Percentiles rank a stretch among this genome's conserved stretches.
Evolutionary conservation across 2,329 filamentous ascomycete genomes (phyloP).

Genomic region (Pestalotiopsis sp.): DNA sequence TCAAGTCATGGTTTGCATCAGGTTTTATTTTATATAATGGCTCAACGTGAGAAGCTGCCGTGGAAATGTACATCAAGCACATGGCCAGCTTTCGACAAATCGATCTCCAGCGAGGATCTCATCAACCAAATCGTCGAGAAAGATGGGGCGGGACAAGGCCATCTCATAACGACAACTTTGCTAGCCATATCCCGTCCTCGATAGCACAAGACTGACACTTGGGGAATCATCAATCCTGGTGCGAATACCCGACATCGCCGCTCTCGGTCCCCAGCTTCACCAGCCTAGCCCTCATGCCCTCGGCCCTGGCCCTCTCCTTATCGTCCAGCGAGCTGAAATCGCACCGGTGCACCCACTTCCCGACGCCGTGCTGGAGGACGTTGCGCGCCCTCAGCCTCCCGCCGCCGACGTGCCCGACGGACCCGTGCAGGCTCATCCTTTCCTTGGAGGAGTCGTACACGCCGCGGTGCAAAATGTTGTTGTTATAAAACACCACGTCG

Average conservation of each 20-base stretch:
- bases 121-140: not conserved
- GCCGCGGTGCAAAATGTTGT: slow-evolving; percentile 80
- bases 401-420: slow-evolving; percentile 61
- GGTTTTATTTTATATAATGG: too few species aligned
- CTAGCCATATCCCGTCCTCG: not conserved
- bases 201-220: not conserved
- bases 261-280: slow-evolving; percentile 61
- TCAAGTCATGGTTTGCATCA: too few species aligned
- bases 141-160: not conserved
- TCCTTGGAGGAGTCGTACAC: slow-evolving; percentile 61
- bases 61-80: too few species aligned
- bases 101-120: too few species aligned
- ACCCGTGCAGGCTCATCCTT: slow-evolving; percentile 72
- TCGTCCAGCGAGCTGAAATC: slow-evolving; percentile 52
- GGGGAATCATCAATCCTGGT: slow-evolving; percentile 44
- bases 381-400: slow-evolving; percentile 63
- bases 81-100: too few species aligned
- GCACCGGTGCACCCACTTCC: slow-evolving; percentile 61
- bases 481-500: slow-evolving; percentile 86
- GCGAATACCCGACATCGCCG: slow-evolving; percentile 64
- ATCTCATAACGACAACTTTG: not conserved
- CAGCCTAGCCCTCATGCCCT: slow-evolving; percentile 63
- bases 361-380: slow-evolving; percentile 74
- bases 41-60: too few species aligned
- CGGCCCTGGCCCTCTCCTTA: slow-evolving; percentile 49